These are phyloP conservation scores for Nothophytophthora sp. DNA, from an alignment of 352 stramenopile species.

Conservation along the genomic window DNA sequence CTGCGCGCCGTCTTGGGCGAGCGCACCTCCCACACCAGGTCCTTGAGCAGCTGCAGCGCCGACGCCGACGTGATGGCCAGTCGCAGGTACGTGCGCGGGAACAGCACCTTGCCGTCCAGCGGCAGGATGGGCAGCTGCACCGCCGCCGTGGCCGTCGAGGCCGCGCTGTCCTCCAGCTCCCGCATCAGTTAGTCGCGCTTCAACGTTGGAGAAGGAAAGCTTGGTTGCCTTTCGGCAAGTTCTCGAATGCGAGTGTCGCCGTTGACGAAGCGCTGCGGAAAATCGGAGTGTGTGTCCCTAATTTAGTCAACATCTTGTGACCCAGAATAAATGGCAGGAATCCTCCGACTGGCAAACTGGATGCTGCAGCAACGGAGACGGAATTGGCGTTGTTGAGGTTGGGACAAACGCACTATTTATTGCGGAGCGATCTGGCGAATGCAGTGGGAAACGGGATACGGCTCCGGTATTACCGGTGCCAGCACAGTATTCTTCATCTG, in stretches of 20 bases:
- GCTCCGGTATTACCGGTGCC: too few species aligned
- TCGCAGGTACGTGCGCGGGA: conserved; percentile 74
- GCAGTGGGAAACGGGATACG: too few species aligned
- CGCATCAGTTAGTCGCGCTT: neutral
- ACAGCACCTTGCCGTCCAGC: conserved; percentile 72
- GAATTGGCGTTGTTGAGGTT: too few species aligned
- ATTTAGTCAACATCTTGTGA: too few species aligned
- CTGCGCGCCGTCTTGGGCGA: conserved; percentile 43
- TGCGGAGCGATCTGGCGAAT: too few species aligned
- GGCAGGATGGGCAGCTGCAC: conserved; percentile 65
- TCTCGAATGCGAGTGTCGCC: conserved; percentile 26
- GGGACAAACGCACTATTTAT: too few species aligned
- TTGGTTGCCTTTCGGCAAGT: conserved; percentile 9
- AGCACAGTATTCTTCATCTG: too few species aligned
- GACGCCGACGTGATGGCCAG: conserved; percentile 63
- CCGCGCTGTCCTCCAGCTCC: conserved; percentile 21
- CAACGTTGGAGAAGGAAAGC: too few species aligned
- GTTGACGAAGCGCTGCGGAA: conserved; percentile 17
- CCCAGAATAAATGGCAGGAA: too few species aligned
- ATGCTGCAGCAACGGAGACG: too few species aligned
- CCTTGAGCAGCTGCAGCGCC: conserved; percentile 74
- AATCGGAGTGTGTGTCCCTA: too few species aligned
- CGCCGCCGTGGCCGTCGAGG: conserved; percentile 21
- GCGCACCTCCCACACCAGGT: conserved; percentile 76
- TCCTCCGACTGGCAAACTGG: too few species aligned